A percentile compares a stretch with the other conserved stretches of the same genome.
These are phyloP conservation scores for Moesziomyces sp. DNA, from an alignment of 1,284 basidiomycete species.

Conservation along the genomic window DNA sequence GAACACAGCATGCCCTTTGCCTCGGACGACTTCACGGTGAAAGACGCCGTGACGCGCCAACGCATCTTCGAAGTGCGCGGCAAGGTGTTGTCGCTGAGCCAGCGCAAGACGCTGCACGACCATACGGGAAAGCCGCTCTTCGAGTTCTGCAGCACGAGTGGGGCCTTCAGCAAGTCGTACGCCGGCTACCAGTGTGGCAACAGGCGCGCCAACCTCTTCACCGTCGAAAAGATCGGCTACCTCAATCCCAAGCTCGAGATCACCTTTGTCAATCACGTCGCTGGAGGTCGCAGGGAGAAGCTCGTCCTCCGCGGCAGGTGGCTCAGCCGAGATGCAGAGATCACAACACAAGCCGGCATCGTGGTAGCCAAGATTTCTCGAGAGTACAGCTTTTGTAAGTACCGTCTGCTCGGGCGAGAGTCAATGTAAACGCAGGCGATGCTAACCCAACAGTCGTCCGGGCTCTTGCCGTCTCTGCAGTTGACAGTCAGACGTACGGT, in stretches of 20 bases:
- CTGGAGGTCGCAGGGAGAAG: slow-evolving; percentile 13
- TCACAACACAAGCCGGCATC: slow-evolving; percentile 31
- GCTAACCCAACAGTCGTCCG: too few relatives aligned
- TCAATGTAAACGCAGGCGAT: too few relatives aligned
- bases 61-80: slow-evolving; percentile 34
- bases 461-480: slow-evolving; percentile 2
- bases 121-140: slow-evolving; percentile 15
- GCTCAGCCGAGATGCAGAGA: slow-evolving; percentile 26
- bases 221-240: slow-evolving; percentile 15
- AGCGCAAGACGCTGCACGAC: slow-evolving; percentile 19
- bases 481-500: slow-evolving; percentile 60
- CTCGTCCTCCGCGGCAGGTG: slow-evolving; percentile 32
- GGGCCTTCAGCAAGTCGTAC: not conserved
- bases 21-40: slow-evolving; percentile 48
- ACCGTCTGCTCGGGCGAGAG: too few relatives aligned
- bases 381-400: slow-evolving; percentile 40
- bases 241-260: slow-evolving; percentile 37
- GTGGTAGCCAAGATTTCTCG: slow-evolving; percentile 37
- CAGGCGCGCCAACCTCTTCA: slow-evolving; percentile 11
- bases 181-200: not conserved
- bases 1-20: slow-evolving; percentile 24
- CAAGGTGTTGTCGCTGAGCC: slow-evolving; percentile 28
- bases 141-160: slow-evolving; percentile 4
- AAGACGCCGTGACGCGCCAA: slow-evolving; percentile 34
- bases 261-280: slow-evolving; percentile 36